Evolutionary conservation across 768 basidiomycete species (phyloP).

Genomic region (Serendipita sp.): DNA sequence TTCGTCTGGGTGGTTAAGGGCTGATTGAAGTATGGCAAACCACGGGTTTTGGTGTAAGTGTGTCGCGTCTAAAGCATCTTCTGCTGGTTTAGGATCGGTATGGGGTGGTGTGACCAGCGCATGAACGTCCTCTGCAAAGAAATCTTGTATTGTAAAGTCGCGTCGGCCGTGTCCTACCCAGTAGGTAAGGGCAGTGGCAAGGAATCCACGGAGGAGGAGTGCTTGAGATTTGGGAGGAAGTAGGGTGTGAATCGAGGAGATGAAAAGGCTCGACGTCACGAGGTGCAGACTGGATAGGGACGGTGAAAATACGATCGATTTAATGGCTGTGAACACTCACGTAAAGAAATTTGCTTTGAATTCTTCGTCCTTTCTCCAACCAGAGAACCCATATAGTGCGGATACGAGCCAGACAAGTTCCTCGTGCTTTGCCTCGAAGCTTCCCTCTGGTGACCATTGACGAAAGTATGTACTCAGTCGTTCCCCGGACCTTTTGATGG

Average conservation of each 20-base stretch:
- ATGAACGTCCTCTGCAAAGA: conserved; percentile 22
- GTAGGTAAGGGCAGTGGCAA: conserved; percentile 33
- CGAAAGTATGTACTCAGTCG: conserved; percentile 10
- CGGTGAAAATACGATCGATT: neutral
- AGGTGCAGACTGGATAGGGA: conserved; percentile 35
- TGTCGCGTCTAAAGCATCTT: conserved; percentile 21
- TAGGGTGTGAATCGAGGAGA: conserved; percentile 30
- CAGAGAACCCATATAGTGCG: conserved; percentile 40
- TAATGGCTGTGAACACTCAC: conserved; percentile 23
- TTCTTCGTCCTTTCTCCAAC: conserved; percentile 24
- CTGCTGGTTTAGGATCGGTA: conserved; percentile 12
- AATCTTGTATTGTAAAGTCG: conserved; percentile 29
- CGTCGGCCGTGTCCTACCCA: conserved; percentile 44
- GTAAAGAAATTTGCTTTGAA: conserved; percentile 45
- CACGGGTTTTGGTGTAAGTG: conserved; percentile 36
- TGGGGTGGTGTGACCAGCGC: conserved; percentile 15
- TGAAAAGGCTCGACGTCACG: conserved; percentile 47
- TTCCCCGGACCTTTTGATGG: conserved; percentile 13
- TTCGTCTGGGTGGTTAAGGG: conserved; percentile 43
- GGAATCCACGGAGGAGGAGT: conserved; percentile 41
- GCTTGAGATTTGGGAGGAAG: conserved; percentile 29
- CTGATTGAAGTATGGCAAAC: conserved; percentile 36
- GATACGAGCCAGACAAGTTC: conserved; percentile 42
- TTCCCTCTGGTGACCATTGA: conserved; percentile 10
- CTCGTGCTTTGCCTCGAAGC: conserved; percentile 30